Evolutionary conservation across 2,329 filamentous ascomycete genomes (phyloP).

Genomic region (Metarhizium humberi): DNA sequence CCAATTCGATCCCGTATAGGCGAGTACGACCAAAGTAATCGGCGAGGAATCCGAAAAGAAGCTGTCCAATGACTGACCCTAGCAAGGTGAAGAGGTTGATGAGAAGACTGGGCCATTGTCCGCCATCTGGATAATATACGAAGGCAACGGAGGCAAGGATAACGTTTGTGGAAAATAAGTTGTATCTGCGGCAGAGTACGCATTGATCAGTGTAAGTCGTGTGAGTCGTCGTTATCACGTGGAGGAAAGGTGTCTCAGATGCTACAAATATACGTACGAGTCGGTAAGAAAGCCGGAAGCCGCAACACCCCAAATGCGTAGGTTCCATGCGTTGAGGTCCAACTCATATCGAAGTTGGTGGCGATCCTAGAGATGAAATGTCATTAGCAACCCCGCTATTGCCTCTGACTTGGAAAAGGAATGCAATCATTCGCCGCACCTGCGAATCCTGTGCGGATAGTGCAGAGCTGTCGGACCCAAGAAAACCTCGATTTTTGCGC

Average conservation of each 20-base stretch:
- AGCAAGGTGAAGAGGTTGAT: slow-evolving; percentile 44
- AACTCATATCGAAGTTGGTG: slow-evolving; percentile 43
- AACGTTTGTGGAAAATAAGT: slow-evolving; percentile 45
- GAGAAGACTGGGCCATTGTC: slow-evolving; percentile 34
- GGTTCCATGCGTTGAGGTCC: slow-evolving; percentile 44
- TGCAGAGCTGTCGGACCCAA: slow-evolving; percentile 42
- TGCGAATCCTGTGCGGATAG: slow-evolving; percentile 38
- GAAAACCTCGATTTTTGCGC: slow-evolving; percentile 38
- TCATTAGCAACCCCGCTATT: slow-evolving; percentile 2
- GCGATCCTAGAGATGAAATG: slow-evolving; percentile 31
- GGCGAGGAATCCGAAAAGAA: slow-evolving; percentile 43
- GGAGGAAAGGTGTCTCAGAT: neutral
- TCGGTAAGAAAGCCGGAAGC: slow-evolving; percentile 45
- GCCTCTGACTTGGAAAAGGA: neutral
- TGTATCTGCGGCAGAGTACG: slow-evolving; percentile 29
- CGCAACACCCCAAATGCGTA: slow-evolving; percentile 45
- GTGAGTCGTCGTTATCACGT: neutral
- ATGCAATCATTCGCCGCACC: slow-evolving; percentile 20
- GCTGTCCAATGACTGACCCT: slow-evolving; percentile 42
- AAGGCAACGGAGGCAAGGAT: slow-evolving; percentile 43
- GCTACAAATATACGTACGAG: slow-evolving; percentile 28
- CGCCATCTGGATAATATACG: slow-evolving; percentile 40
- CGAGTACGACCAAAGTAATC: slow-evolving; percentile 45
- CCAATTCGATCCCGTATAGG: slow-evolving; percentile 46
- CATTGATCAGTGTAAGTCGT: neutral